phyloP scores from a whole-genome alignment of 1,139 yeast genomes.

The Suhomyces kunorum region DNA sequence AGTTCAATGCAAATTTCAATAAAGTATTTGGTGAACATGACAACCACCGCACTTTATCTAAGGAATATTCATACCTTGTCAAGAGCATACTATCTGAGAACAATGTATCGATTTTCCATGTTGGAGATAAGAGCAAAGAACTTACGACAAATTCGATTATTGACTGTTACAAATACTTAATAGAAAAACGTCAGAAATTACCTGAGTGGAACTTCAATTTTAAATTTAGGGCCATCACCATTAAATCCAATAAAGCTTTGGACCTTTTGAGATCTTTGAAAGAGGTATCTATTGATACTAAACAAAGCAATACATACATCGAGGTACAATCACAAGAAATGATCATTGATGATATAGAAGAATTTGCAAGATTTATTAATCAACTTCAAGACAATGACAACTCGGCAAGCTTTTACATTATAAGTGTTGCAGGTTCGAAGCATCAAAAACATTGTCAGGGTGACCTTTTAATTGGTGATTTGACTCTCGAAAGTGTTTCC shows the following conservation, averaged over 20 bases:
- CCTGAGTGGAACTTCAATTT: conserved; percentile 15
- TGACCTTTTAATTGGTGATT: not conserved
- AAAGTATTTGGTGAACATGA: conserved; percentile 22
- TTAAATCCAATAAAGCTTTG: conserved; percentile 5
- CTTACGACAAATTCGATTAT: conserved; percentile 14
- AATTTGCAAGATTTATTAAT: conserved; percentile 8
- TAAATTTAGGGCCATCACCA: conserved; percentile 15
- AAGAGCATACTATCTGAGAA: conserved; percentile 20
- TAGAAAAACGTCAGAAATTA: conserved; percentile 8
- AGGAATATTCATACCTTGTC: conserved; percentile 26
- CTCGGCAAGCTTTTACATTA: conserved; percentile 10
- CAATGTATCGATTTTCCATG: conserved; percentile 23
- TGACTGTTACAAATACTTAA: conserved; percentile 16
- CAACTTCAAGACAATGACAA: conserved; percentile 4
- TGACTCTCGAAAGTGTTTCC: not conserved
- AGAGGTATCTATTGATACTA: conserved; percentile 9
- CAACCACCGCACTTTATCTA: conserved; percentile 14
- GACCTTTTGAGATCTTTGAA: conserved; percentile 20
- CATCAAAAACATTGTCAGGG: conserved; percentile 13
- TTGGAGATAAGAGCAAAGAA: conserved; percentile 16
- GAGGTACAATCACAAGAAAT: conserved; percentile 27
- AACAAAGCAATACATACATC: no score
- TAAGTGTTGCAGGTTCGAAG: conserved; percentile 12
- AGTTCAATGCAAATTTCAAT: conserved; percentile 17
- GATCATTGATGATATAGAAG: conserved; percentile 18